phyloP scores from a whole-genome alignment of 441 rosid genomes.

The Gossypium davidsonii region DNA sequence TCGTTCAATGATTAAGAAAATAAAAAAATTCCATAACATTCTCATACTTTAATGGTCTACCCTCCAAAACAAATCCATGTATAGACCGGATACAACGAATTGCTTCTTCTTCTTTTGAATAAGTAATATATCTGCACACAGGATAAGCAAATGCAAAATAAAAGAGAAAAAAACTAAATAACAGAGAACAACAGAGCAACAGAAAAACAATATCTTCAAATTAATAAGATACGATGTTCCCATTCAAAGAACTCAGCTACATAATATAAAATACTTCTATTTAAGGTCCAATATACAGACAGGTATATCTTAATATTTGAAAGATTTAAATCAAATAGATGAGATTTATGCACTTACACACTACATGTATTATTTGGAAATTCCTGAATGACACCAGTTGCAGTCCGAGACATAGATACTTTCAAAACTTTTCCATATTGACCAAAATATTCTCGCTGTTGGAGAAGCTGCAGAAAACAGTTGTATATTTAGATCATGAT shows the following conservation, averaged over 20 bases:
- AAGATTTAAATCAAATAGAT: not conserved
- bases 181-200: not conserved
- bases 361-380: constrained; percentile 62
- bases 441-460: constrained; percentile 52
- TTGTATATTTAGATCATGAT: not conserved
- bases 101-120: constrained; percentile 72
- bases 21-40: not conserved
- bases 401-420: constrained; percentile 59
- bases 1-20: not conserved
- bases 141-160: not conserved
- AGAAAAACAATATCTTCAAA: not conserved
- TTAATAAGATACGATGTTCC: not conserved
- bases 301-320: not conserved
- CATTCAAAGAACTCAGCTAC: not conserved
- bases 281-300: not conserved
- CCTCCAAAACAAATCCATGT: constrained; percentile 76
- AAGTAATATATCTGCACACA: constrained; percentile 62
- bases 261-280: not conserved
- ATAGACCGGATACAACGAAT: constrained; percentile 78
- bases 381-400: constrained; percentile 53
- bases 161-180: not conserved
- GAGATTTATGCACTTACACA: constrained; percentile 49
- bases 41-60: constrained; percentile 62
- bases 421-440: constrained; percentile 66
- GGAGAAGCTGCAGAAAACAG: constrained; percentile 41